These are phyloP conservation scores for Botrytis squamosa DNA, from an alignment of 2,329 filamentous ascomycete genomes.

Conservation along the genomic window DNA sequence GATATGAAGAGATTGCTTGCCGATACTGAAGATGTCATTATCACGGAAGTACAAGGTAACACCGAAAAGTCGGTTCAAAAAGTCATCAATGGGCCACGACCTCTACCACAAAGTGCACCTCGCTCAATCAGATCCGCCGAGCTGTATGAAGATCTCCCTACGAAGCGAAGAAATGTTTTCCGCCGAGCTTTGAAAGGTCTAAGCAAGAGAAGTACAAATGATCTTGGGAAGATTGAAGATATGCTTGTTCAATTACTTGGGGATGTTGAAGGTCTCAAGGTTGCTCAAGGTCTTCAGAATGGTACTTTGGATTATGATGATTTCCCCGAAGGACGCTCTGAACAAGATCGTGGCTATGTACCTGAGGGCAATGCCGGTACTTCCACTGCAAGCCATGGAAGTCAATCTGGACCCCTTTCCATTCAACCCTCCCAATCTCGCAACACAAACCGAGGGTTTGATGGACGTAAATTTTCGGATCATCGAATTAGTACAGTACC, in stretches of 20 bases:
- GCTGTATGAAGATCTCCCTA: conserved; percentile 54
- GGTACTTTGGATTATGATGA: conserved; percentile 68
- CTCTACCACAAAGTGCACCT: conserved; percentile 64
- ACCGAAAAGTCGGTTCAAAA: conserved; percentile 83
- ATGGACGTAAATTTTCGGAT: conserved; percentile 59
- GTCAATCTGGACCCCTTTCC: conserved; percentile 74
- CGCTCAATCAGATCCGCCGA: conserved; percentile 49
- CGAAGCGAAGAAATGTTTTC: conserved; percentile 92
- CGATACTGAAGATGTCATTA: conserved; percentile 85
- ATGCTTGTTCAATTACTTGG: conserved; percentile 90
- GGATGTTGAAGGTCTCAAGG: conserved; percentile 84
- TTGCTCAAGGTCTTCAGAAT: conserved; percentile 48
- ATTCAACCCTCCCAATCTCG: conserved; percentile 49
- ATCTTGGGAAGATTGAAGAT: conserved; percentile 83
- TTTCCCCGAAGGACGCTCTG: conserved; percentile 60
- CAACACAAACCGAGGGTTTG: conserved; percentile 43
- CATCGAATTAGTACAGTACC: conserved; percentile 88
- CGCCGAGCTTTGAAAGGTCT: conserved; percentile 89
- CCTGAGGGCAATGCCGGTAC: conserved; percentile 78
- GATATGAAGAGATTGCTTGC: conserved; percentile 92
- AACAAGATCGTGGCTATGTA: conserved; percentile 75
- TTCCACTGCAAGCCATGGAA: conserved; percentile 67
- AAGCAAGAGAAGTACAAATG: conserved; percentile 81
- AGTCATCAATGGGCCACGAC: conserved; percentile 80
- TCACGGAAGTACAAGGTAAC: conserved; percentile 81